These are phyloP conservation scores for Rhodofomes roseus DNA, from an alignment of 1,284 basidiomycete species.

Conservation along the genomic window DNA sequence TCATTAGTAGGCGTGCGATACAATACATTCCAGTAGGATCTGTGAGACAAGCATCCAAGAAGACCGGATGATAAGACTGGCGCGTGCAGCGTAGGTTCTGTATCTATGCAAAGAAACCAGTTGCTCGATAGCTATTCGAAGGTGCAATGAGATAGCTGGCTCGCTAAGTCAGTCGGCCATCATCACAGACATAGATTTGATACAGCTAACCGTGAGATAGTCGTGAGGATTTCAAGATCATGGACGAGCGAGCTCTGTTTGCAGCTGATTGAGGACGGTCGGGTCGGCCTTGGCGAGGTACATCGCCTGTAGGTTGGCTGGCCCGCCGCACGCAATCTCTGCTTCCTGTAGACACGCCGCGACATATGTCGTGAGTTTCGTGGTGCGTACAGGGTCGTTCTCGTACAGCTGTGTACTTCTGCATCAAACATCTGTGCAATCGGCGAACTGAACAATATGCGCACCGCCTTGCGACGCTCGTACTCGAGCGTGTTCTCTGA, in stretches of 20 bases:
- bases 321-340: constrained; percentile 51
- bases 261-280: constrained; percentile 65
- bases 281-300: constrained; percentile 68
- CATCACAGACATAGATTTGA: not conserved
- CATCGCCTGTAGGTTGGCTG: constrained; percentile 48
- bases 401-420: constrained; percentile 50
- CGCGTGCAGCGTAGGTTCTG: not conserved
- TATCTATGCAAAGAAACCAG: not conserved
- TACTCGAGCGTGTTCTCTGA: constrained; percentile 68
- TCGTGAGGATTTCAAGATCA: not conserved
- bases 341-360: constrained; percentile 56
- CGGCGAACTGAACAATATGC: constrained; percentile 15
- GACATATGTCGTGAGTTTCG: constrained; percentile 57
- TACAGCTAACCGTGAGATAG: not conserved
- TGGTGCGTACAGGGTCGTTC: constrained; percentile 62
- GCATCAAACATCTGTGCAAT: constrained; percentile 2
- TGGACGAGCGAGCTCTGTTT: constrained; percentile 37
- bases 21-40: not conserved
- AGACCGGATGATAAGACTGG: not conserved
- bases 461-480: constrained; percentile 62
- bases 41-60: not conserved
- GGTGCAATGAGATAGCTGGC: not conserved
- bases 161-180: not conserved
- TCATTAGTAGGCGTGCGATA: not conserved
- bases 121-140: not conserved